Evolutionary conservation across 139 green algal species (phyloP), one percentile per base, ranked within the genome.

Genomic region (Tetradesmus lagerheimii): DNA sequence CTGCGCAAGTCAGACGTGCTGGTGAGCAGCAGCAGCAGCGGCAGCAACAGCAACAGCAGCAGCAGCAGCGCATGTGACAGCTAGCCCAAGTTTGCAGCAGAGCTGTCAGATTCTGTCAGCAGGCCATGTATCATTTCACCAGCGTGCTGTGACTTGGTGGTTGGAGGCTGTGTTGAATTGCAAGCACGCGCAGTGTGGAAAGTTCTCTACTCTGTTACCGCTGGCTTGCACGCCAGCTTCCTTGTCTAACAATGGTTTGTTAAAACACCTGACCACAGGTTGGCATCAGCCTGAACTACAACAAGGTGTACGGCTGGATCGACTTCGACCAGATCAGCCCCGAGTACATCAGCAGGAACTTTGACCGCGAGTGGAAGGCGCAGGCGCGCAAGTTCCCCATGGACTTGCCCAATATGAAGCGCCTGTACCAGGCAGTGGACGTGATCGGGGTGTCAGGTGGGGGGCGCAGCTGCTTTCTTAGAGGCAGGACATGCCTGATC

Each of bases 361-460:
- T 87, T 67, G 87, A 91, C 78, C 23, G 66, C 39, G 64, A 84
- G 43, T 91, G 80, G 80, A 83, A 88, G 64, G 41, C 34, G 8
- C 64, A 88, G 6, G 34, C 43, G 0, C 1, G 9, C 0, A 79
- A 84, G 64, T 88, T 80, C 38, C 88, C 88, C 1, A 88, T 91
- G 38, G 88, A 91, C 66, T 23, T 83, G 39, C 20, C 43, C 14
- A 88, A 83, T 80, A 77, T 91, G 80, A 83, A 78, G 64, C 66
- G 41, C 27, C 80, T 91, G 45, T 91, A 91, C 31, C 45, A 91
- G 35, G 88, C 88, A 37, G 80, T 91, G 4, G 88, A 91, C 57
- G 80, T 91, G 41, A 91, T 91, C 23, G 88, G 88, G 1, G 64
- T 91, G 71, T 90, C 87, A 79, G 87, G 87, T 90, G 20, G n/a